These are phyloP conservation scores for Alnus glutinosa DNA, from an alignment of 306 rosid species.

Conservation along the genomic window DNA sequence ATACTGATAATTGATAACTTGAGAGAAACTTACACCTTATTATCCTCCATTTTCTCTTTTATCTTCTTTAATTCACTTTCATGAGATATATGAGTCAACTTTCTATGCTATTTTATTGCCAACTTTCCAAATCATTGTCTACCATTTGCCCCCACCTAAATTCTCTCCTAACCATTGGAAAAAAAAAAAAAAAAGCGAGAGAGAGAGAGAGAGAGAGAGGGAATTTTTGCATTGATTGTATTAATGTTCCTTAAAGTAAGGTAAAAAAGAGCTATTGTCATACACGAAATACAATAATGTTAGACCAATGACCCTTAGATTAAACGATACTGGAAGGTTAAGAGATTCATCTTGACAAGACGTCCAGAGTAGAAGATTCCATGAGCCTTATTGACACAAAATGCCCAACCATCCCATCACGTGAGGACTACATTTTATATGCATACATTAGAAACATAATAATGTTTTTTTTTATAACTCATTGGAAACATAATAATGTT, in stretches of 20 bases:
- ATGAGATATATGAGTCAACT: neutral
- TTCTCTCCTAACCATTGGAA: neutral
- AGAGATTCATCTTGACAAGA: neutral
- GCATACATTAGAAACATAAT: neutral
- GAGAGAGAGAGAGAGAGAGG: neutral
- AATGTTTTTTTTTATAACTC: neutral
- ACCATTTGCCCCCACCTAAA: neutral
- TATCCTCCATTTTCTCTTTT: neutral
- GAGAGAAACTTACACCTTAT: neutral
- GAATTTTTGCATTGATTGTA: neutral
- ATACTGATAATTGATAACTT: too few species aligned
- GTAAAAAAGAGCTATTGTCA: neutral
- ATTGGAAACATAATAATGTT: neutral
- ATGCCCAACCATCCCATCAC: neutral
- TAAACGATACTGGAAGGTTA: neutral
- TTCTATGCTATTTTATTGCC: neutral
- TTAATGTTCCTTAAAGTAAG: neutral
- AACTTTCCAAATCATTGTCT: neutral
- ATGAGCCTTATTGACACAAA: neutral
- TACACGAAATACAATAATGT: neutral
- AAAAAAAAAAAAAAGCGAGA: too few species aligned
- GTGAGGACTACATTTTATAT: neutral
- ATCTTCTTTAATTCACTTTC: neutral
- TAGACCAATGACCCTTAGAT: neutral
- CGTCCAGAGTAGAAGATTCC: neutral